Evolutionary conservation across 345 rosid genomes (phyloP), one percentile per base, ranked within the genome.

Genomic region (Mercurialis annua): DNA sequence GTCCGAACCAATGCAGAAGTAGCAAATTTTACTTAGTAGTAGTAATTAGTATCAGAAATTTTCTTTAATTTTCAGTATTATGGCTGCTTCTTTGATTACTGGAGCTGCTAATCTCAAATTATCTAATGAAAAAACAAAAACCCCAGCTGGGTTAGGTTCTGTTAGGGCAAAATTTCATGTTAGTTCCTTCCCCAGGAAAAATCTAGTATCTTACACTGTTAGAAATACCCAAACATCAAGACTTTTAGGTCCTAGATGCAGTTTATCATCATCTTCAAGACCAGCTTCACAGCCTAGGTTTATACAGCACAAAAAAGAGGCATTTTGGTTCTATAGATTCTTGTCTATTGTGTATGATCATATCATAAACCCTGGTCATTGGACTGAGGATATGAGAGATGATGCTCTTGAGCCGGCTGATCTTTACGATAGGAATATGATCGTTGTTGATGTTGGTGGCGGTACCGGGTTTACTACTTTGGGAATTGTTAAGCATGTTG

Each of bases 381-480:
- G 80, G 80, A 80, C 75, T 38, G 78, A 76, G 65, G 78, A 80
- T 15, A 80, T 80, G 83, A 56, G 83, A 23, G 78, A 76, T 29
- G 78, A 73, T 62, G 80, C 78, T 20, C 59, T 76, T 2, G 80
- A 76, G 44, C 80, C 78, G 5, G 81, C 78, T 26, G 81, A 80
- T 60, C 73, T 73, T 36, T 51, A 26, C 43, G 66, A 70, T 61
- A 70, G 71, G 74, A 76, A 67, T 9, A 17, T 76, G 78, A 59
- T 14, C 10, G 81, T 80, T 31, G 74, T 80, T 4, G 78, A 80
- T 73, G 80, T 80, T n/a, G 83, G 81, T 33, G 83, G 81, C 21
- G 83, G 81, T 11, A 80, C 78, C 55, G 81, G 83, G 10, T 80
- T 80, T 50, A 76, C 83, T 4, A 80, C 83, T 67, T 67, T 73